Conservation (phyloP, 2,329 filamentous ascomycete species). For the Talaromyces sp. region DNA sequence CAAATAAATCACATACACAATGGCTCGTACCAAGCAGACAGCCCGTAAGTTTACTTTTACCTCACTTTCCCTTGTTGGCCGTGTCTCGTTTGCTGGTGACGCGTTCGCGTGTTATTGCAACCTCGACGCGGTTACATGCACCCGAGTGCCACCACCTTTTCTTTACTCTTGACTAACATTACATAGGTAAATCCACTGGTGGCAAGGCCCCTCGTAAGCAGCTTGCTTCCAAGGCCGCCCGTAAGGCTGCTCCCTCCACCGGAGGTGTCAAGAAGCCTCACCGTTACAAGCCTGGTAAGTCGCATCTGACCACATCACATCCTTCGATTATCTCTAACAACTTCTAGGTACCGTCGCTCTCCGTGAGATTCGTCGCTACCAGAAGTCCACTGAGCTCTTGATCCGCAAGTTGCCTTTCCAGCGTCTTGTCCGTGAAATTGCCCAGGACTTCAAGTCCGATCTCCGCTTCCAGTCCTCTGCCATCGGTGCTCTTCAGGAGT, state of each 20-base stretch:
- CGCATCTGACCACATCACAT: not conserved
- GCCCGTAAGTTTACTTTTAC: constrained; percentile 43
- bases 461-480: constrained; percentile 98
- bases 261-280: constrained; percentile 97
- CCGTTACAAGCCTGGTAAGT: constrained; percentile 74
- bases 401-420: constrained; percentile 98
- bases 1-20: constrained; percentile 31
- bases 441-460: constrained; percentile 91
- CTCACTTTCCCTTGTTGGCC: not conserved
- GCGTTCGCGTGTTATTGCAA: not conserved
- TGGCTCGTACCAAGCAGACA: constrained; percentile 54
- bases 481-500: constrained; percentile 96
- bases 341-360: constrained; percentile 77
- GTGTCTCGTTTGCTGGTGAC: not conserved
- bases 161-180: constrained; percentile 21
- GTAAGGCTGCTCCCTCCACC: constrained; percentile 96
- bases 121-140: constrained; percentile 12
- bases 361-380: constrained; percentile 97
- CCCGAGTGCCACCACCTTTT: constrained; percentile 13
- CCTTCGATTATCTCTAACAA: constrained; percentile 1
- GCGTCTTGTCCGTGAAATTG: constrained; percentile 94
- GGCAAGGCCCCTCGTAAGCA: constrained; percentile 82
- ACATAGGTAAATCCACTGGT: constrained; percentile 67
- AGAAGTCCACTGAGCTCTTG: constrained; percentile 93
- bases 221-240: constrained; percentile 97